Percentiles rank a stretch among this genome's conserved stretches.
These are phyloP conservation scores for Castanea sativa DNA, from an alignment of 306 rosid genomes.

Conservation along the genomic window DNA sequence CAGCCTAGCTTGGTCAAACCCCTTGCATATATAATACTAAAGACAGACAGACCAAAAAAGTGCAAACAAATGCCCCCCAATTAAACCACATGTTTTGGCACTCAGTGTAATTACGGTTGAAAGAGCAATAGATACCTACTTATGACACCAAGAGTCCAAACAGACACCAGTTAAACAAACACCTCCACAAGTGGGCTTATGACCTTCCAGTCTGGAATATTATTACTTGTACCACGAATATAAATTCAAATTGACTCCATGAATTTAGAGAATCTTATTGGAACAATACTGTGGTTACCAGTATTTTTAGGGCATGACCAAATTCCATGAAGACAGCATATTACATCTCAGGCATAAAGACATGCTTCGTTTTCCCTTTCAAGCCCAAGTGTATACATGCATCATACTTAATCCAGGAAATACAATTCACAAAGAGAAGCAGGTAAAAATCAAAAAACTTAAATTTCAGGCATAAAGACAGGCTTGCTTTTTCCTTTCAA, in stretches of 20 bases:
- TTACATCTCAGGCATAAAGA: background rate
- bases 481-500: too few relatives aligned
- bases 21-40: background rate
- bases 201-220: background rate
- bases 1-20: background rate
- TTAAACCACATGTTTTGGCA: background rate
- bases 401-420: background rate
- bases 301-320: background rate
- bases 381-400: background rate
- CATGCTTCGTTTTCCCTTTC: background rate
- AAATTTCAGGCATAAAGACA: too few relatives aligned
- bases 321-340: background rate
- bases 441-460: slow-evolving; percentile 7
- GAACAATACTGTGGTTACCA: background rate
- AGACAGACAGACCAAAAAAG: background rate
- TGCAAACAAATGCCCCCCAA: background rate
- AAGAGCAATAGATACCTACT: background rate
- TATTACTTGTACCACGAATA: background rate
- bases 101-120: background rate
- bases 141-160: background rate
- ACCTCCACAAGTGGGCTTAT: background rate
- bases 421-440: background rate
- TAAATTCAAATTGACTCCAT: background rate
- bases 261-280: background rate
- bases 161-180: background rate